Percentiles rank a stretch among this genome's conserved stretches.
Evolutionary conservation across 441 rosid genomes (phyloP).

Genomic region (Euphorbia corollata): DNA sequence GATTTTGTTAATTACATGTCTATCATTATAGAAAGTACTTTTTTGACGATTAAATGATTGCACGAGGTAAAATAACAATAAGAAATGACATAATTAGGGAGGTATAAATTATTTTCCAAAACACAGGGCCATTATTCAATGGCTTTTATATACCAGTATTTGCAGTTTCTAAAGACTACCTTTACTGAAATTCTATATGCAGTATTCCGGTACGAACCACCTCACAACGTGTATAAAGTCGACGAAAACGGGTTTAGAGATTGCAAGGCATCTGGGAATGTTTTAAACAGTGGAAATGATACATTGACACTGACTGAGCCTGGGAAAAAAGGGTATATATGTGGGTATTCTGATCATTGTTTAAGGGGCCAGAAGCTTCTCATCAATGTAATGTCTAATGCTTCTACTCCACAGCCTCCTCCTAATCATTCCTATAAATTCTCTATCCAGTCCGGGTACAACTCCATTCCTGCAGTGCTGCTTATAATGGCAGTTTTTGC

Average conservation of each 20-base stretch:
- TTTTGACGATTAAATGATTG: too few relatives aligned
- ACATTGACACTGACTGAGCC: constrained; percentile 16
- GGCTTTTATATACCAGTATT: too few relatives aligned
- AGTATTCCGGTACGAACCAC: constrained; percentile 21
- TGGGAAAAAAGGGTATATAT: constrained; percentile 43
- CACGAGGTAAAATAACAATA: too few relatives aligned
- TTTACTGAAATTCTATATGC: background rate
- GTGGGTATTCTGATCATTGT: constrained; percentile 29
- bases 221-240: constrained; percentile 35
- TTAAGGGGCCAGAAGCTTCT: constrained; percentile 25
- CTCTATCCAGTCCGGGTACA: too few relatives aligned
- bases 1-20: too few relatives aligned
- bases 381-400: constrained; percentile 9
- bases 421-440: background rate
- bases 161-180: too few relatives aligned
- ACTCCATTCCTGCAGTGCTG: too few relatives aligned
- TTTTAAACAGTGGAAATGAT: constrained; percentile 26
- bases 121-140: too few relatives aligned
- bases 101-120: too few relatives aligned
- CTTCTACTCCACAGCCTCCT: background rate
- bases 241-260: constrained; percentile 17
- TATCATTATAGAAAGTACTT: too few relatives aligned
- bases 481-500: background rate
- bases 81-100: too few relatives aligned
- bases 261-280: constrained; percentile 17